These are phyloP conservation scores for Sanghuangporus baumii DNA, from an alignment of 1,284 basidiomycete genomes.

Conservation along the genomic window DNA sequence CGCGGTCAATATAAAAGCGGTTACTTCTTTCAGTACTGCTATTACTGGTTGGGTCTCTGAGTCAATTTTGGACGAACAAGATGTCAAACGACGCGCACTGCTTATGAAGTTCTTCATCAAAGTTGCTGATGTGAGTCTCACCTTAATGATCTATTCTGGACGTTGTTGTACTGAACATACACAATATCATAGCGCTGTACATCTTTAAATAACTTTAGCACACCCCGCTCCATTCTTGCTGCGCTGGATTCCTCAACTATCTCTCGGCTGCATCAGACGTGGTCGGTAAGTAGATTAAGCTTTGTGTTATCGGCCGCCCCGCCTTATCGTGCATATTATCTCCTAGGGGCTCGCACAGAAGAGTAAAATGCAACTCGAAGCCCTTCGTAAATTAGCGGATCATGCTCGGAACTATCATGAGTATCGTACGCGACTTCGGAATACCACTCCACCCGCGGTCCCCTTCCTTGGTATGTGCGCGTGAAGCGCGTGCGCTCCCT, in stretches of 20 bases:
- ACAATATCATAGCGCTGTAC: slow-evolving; percentile 66
- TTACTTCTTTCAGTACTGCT: slow-evolving; percentile 85
- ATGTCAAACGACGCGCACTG: slow-evolving; percentile 80
- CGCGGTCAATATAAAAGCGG: slow-evolving; percentile 71
- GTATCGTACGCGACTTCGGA: slow-evolving; percentile 80
- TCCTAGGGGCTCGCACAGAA: slow-evolving; percentile 79
- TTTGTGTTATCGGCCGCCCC: slow-evolving; percentile 15
- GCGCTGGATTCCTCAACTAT: slow-evolving; percentile 95
- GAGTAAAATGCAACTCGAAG: slow-evolving; percentile 75
- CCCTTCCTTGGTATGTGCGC: slow-evolving; percentile 78
- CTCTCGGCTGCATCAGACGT: slow-evolving; percentile 84
- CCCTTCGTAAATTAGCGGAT: slow-evolving; percentile 81
- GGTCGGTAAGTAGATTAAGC: slow-evolving; percentile 57
- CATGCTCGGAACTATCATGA: slow-evolving; percentile 89
- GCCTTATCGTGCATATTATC: slow-evolving; percentile 21
- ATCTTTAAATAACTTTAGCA: slow-evolving; percentile 85
- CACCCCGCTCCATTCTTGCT: slow-evolving; percentile 87
- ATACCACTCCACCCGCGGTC: slow-evolving; percentile 81
- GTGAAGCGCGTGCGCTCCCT: not conserved
- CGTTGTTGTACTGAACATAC: slow-evolving; percentile 23
- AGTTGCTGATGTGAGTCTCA: slow-evolving; percentile 79
- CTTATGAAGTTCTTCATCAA: slow-evolving; percentile 96
- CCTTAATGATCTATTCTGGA: slow-evolving; percentile 10
- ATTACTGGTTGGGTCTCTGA: slow-evolving; percentile 96
- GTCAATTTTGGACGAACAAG: slow-evolving; percentile 83